Conservation (phyloP, 2,329 filamentous ascomycete genomes). For the Fusarium sp. region DNA sequence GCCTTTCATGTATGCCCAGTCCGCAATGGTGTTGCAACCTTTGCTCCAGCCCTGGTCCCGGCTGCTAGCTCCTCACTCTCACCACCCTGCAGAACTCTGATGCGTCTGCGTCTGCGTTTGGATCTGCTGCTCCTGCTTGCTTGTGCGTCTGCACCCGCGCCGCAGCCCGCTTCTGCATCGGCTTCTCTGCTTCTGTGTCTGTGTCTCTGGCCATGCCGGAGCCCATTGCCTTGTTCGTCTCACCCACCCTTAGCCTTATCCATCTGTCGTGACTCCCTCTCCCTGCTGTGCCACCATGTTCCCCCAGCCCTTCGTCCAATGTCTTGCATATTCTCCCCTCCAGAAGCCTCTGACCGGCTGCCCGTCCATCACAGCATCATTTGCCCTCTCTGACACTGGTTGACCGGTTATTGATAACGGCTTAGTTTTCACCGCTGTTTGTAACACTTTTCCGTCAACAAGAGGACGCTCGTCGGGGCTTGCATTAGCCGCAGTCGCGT, state of each 20-base stretch:
- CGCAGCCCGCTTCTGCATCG: slow-evolving; percentile 21
- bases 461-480: slow-evolving; percentile 24
- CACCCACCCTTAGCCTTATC: slow-evolving; percentile 6
- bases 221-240: slow-evolving; percentile 15
- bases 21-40: slow-evolving; percentile 33
- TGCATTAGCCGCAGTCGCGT: slow-evolving; percentile 38
- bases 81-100: slow-evolving; percentile 22
- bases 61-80: slow-evolving; percentile 25
- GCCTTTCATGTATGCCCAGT: slow-evolving; percentile 18
- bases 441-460: slow-evolving; percentile 17
- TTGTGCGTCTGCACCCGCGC: slow-evolving; percentile 24
- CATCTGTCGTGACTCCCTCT: slow-evolving; percentile 15
- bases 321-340: slow-evolving; percentile 40
- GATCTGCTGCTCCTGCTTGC: slow-evolving; percentile 5
- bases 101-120: slow-evolving; percentile 15
- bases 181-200: slow-evolving; percentile 11
- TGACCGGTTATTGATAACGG: slow-evolving; percentile 28
- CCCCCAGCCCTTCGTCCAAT: slow-evolving; percentile 35
- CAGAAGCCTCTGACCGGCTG: slow-evolving; percentile 37
- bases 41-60: slow-evolving; percentile 32
- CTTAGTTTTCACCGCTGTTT: slow-evolving; percentile 41
- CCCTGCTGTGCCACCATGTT: slow-evolving; percentile 30
- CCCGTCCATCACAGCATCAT: slow-evolving; percentile 24
- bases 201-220: slow-evolving; percentile 5
- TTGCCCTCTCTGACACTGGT: slow-evolving; percentile 5